phyloP scores from a whole-genome alignment of 768 basidiomycete species.

The Russula lepida region DNA sequence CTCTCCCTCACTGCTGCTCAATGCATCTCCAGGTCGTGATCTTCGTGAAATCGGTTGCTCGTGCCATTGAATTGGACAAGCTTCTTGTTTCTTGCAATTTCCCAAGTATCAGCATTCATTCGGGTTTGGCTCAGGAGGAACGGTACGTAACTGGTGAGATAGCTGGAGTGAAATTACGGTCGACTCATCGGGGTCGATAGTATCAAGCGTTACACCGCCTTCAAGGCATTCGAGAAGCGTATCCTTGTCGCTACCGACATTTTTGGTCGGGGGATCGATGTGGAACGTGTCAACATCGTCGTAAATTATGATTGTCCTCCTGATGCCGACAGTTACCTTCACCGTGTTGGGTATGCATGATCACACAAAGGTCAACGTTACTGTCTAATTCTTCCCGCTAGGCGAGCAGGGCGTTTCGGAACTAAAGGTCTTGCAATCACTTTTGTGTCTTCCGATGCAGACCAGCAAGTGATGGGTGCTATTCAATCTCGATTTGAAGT shows the following conservation, averaged over 20 bases:
- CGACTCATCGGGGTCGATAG: constrained; percentile 32
- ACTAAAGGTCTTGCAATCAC: constrained; percentile 99
- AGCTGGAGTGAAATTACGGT: neutral
- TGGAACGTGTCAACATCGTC: constrained; percentile 98
- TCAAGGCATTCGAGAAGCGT: constrained; percentile 99
- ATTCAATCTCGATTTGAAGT: constrained; percentile 98
- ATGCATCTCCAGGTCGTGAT: constrained; percentile 77
- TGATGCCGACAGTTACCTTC: constrained; percentile 97
- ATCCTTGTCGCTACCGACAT: constrained; percentile 99
- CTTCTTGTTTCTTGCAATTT: constrained; percentile 96
- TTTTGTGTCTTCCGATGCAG: constrained; percentile 86
- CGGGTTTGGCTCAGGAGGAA: constrained; percentile 89
- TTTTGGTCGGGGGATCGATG: constrained; percentile 98
- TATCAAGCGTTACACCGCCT: constrained; percentile 91
- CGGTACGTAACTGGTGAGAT: constrained; percentile 49
- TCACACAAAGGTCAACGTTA: neutral
- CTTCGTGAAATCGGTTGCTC: constrained; percentile 96
- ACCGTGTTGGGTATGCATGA: constrained; percentile 78
- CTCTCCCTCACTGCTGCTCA: neutral
- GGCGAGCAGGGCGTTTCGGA: constrained; percentile 98
- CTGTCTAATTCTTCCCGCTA: constrained; percentile 23
- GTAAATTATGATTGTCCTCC: constrained; percentile 98
- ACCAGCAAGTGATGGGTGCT: constrained; percentile 87
- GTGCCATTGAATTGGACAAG: constrained; percentile 95
- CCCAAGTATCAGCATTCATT: constrained; percentile 96